Base-by-base conservation (phyloP, 1,139 yeast species). In the Yamadazyma dushanensis region DNA sequence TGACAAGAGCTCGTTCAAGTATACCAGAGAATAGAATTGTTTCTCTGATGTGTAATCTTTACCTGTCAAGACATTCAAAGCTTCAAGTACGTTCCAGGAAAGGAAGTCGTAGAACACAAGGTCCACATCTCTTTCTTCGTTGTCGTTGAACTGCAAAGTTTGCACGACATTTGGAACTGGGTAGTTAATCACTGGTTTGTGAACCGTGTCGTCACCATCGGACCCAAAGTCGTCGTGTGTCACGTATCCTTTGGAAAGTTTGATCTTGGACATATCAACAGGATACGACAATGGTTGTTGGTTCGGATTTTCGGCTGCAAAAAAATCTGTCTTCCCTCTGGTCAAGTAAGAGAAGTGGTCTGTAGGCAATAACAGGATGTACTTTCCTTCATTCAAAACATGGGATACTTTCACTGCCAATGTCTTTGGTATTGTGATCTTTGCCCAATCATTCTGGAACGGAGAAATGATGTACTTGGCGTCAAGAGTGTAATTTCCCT, bases 191-290 rank as follows among this genome's bases (percentile, higher is more conserved):
- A 83, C 74, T 1, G 84, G 74, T 37, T 66, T 70, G 58, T 92
- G 98, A 1, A 73, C 65, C 0, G 96, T 88, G 53, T 92, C 97
- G 54, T 92, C 98, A 11, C 98, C 98, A 44, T 78, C 79, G 42
- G 66, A 58, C 0, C 97, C 97, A 49, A 75, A 72, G 51, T 89
- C 97, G 56, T 92, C 98, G 34, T 63, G 54, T 0, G 98, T 89
- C 0, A 80, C 81, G 50, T 85, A 85, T 0, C 98, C 97, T 37
- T 75, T 71, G 2, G 65, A 35, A 20, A 65, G 51, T 32, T 53
- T 34, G 14, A 22, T 16, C 7, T 29, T 11, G 26, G 31, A 18
- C 20, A 29, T 22, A 6, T 24, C 21, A 8, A 26, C 8, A 3
- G 29, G 29, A 21, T 26, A 26, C 15, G 8, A 7, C 7, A 19